Evolutionary conservation across 164 flowering plant species (phyloP).

Genomic region (Piper longum): DNA sequence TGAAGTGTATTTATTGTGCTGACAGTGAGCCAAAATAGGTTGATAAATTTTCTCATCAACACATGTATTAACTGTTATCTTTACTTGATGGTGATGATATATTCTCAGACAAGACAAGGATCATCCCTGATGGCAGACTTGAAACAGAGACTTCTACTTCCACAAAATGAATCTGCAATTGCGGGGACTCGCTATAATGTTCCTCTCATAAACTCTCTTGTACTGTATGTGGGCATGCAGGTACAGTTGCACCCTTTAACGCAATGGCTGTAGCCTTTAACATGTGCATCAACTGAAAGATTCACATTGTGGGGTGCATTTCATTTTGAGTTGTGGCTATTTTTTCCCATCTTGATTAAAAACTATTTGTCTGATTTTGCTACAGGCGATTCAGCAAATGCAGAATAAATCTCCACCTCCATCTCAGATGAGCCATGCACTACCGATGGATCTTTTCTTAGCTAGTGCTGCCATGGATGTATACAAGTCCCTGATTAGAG

Average conservation of each 20-base stretch:
- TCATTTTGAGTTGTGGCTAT: too few relatives aligned
- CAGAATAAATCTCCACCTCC: slow-evolving; percentile 37
- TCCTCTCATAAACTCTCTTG: slow-evolving; percentile 91
- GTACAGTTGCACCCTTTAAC: slow-evolving; percentile 16
- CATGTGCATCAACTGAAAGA: background rate
- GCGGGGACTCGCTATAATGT: slow-evolving; percentile 93
- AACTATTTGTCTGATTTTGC: background rate
- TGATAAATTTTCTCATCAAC: too few relatives aligned
- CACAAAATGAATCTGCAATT: slow-evolving; percentile 41
- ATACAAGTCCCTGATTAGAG: slow-evolving; percentile 54
- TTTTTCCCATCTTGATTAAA: background rate
- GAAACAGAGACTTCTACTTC: slow-evolving; percentile 70
- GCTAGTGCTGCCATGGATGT: slow-evolving; percentile 73
- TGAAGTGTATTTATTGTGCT: too few relatives aligned
- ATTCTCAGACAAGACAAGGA: slow-evolving; percentile 59
- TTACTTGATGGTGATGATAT: background rate
- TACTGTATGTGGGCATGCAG: slow-evolving; percentile 97
- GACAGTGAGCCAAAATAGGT: too few relatives aligned
- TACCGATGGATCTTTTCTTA: slow-evolving; percentile 40
- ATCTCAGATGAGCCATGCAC: slow-evolving; percentile 17
- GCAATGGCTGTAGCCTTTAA: background rate
- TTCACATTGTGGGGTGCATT: too few relatives aligned
- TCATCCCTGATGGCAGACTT: slow-evolving; percentile 58
- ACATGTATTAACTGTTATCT: background rate
- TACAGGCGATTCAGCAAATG: slow-evolving; percentile 82